Evolutionary conservation across 2,329 filamentous ascomycete genomes (phyloP).

Genomic region (Xylaria sp.): DNA sequence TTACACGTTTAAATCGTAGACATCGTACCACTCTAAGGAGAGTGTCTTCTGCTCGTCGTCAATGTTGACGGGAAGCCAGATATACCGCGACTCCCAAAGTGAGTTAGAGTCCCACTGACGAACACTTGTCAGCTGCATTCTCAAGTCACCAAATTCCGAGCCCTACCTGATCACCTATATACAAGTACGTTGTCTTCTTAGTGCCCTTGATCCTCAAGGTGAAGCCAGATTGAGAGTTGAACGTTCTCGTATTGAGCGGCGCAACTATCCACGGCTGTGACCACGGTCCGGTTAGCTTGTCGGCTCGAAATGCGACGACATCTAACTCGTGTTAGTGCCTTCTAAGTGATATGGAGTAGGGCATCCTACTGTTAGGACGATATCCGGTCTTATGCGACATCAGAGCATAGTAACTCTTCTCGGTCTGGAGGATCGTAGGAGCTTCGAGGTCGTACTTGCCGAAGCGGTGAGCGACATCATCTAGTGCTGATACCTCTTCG

Average conservation of each 20-base stretch:
- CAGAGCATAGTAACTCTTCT: conserved; percentile 63
- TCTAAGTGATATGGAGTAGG: not conserved
- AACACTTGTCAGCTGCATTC: not conserved
- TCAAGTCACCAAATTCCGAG: not conserved
- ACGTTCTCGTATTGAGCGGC: conserved; percentile 57
- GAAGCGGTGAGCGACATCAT: conserved; percentile 59
- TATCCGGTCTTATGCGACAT: conserved; percentile 70
- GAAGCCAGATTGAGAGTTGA: conserved; percentile 59
- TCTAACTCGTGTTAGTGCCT: conserved; percentile 36
- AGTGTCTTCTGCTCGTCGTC: conserved; percentile 58
- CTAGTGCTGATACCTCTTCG: conserved; percentile 55
- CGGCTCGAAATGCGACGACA: conserved; percentile 61
- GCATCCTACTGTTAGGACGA: conserved; percentile 56
- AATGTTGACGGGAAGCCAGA: conserved; percentile 61
- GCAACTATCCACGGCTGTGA: conserved; percentile 60
- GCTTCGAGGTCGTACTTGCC: conserved; percentile 66
- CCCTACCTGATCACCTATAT: conserved; percentile 52
- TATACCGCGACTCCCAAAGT: conserved; percentile 62
- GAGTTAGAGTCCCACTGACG: conserved; percentile 58
- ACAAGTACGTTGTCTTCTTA: conserved; percentile 56
- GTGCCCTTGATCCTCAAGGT: conserved; percentile 53
- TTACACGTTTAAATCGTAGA: conserved; percentile 60
- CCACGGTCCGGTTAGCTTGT: conserved; percentile 57
- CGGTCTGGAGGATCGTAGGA: conserved; percentile 64
- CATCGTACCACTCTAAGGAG: conserved; percentile 57